phyloP scores from a whole-genome alignment of 257 asterid genomes.

The Vinca minor region DNA sequence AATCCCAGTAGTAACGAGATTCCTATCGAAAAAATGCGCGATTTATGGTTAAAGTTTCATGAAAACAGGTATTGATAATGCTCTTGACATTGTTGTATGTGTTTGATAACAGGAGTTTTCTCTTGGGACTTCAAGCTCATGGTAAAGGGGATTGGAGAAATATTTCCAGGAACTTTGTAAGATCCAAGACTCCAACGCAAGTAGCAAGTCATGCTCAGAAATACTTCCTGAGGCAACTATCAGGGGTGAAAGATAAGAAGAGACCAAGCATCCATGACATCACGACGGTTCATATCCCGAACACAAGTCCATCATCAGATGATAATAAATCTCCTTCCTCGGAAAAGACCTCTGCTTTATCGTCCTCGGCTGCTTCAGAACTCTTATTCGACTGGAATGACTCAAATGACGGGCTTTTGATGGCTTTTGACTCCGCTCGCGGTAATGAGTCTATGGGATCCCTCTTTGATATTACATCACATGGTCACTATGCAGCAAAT shows the following conservation, averaged over 20 bases:
- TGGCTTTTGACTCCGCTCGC: slow-evolving; percentile 26
- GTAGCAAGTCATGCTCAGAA: slow-evolving; percentile 96
- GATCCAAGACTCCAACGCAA: slow-evolving; percentile 68
- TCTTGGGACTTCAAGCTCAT: slow-evolving; percentile 53
- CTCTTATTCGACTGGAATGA: slow-evolving; percentile 31
- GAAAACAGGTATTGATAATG: not conserved
- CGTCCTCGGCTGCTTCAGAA: slow-evolving; percentile 21
- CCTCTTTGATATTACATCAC: slow-evolving; percentile 7
- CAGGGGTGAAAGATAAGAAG: slow-evolving; percentile 58
- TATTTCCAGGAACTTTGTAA: slow-evolving; percentile 63
- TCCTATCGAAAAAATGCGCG: not conserved
- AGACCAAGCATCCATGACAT: slow-evolving; percentile 85
- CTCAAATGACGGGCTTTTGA: slow-evolving; percentile 28
- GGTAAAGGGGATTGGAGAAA: slow-evolving; percentile 89
- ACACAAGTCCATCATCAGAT: slow-evolving; percentile 16
- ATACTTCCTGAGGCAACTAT: slow-evolving; percentile 56
- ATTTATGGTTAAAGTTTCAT: not conserved
- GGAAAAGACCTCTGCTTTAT: no score
- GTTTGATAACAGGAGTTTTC: slow-evolving; percentile 39
- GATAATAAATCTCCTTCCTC: slow-evolving; percentile 15
- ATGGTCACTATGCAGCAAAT: slow-evolving; percentile 12
- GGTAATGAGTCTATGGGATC: slow-evolving; percentile 12
- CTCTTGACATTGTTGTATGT: not conserved
- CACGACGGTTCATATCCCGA: slow-evolving; percentile 37
- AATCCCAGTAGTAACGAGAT: no score